Evolutionary conservation across 768 basidiomycete species (phyloP).

Genomic region (Floccularia luteovirens): DNA sequence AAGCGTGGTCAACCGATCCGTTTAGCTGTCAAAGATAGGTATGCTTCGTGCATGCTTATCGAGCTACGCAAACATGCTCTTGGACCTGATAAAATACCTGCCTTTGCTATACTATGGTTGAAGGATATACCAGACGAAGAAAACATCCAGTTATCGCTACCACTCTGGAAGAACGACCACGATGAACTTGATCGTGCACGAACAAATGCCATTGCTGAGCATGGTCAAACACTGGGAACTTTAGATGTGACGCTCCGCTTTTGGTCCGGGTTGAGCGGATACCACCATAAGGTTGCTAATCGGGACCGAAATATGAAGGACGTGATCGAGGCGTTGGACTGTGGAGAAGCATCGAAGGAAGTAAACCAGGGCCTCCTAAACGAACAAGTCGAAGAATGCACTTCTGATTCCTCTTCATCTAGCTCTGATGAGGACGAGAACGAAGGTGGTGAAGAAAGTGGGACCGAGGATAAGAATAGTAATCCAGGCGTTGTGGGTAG

Average conservation of each 20-base stretch:
- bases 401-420: slow-evolving; percentile 1
- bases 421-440: slow-evolving; percentile 5
- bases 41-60: slow-evolving; percentile 29
- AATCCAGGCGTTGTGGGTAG: slow-evolving; percentile 17
- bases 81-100: slow-evolving; percentile 24
- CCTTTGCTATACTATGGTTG: slow-evolving; percentile 32
- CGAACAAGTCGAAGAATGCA: slow-evolving; percentile 9
- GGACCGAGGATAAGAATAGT: slow-evolving; percentile 6
- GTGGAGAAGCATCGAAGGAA: slow-evolving; percentile 26
- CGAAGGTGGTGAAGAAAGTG: slow-evolving; percentile 2
- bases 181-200: slow-evolving; percentile 2
- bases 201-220: not conserved
- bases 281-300: slow-evolving; percentile 26
- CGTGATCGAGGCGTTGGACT: slow-evolving; percentile 36
- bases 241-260: slow-evolving; percentile 28
- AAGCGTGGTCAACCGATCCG: slow-evolving; percentile 20
- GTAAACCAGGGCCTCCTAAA: slow-evolving; percentile 14
- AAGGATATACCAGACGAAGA: slow-evolving; percentile 32
- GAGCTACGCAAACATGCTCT: slow-evolving; percentile 25
- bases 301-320: slow-evolving; percentile 25
- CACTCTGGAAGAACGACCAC: slow-evolving; percentile 16
- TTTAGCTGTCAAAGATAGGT: slow-evolving; percentile 32
- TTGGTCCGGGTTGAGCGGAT: slow-evolving; percentile 34
- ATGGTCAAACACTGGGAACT: slow-evolving; percentile 17
- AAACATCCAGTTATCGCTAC: slow-evolving; percentile 18